Conservation (phyloP, 306 rosid species). For the Fragaria ananassa region DNA sequence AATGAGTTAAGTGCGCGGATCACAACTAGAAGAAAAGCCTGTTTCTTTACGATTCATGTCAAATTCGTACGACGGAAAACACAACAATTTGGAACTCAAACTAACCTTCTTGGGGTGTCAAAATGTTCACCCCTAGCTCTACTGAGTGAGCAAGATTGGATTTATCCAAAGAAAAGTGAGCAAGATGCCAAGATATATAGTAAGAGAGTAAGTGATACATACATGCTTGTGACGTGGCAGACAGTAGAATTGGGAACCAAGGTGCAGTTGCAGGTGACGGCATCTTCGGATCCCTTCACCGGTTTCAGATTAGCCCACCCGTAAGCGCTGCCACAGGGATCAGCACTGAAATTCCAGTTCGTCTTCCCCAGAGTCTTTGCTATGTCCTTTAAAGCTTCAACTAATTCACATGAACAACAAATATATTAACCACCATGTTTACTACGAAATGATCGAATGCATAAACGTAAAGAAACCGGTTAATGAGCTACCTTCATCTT, state of each 20-base stretch:
- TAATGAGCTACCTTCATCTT: constrained; percentile 29
- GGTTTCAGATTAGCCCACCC: constrained; percentile 33
- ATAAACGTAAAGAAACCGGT: neutral
- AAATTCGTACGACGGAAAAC: too few species aligned
- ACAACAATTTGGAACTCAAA: too few species aligned
- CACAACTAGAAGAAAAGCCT: too few species aligned
- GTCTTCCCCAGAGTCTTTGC: constrained; percentile 45
- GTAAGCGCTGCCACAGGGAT: constrained; percentile 46
- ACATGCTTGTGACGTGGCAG: constrained; percentile 69
- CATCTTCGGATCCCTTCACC: constrained; percentile 15
- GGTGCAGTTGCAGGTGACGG: constrained; percentile 46
- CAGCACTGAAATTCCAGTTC: constrained; percentile 41
- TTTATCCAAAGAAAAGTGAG: too few species aligned
- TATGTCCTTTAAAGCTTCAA: constrained; percentile 39
- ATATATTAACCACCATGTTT: neutral
- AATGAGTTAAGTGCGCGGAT: too few species aligned
- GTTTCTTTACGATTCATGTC: too few species aligned
- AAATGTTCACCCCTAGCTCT: too few species aligned
- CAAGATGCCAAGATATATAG: too few species aligned
- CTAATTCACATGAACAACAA: constrained; percentile 24
- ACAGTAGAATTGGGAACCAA: neutral
- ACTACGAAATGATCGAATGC: neutral
- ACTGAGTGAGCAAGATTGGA: too few species aligned
- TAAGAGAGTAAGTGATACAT: neutral
- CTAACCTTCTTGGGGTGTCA: too few species aligned